These are phyloP conservation scores for Populus alba DNA, from an alignment of 345 rosid species.

Conservation along the genomic window DNA sequence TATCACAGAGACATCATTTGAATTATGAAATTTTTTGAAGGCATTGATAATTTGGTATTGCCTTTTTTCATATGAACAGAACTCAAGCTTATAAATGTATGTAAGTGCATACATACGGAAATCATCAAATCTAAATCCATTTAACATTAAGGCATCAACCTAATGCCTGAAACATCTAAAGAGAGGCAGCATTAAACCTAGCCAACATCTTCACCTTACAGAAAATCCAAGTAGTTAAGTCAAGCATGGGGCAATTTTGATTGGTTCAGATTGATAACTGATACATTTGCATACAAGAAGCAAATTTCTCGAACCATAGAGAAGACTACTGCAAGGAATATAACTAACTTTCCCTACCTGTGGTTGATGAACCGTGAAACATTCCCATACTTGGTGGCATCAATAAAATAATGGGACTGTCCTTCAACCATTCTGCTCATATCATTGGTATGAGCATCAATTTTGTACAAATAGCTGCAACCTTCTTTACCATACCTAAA, in stretches of 20 bases:
- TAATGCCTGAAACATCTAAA: neutral
- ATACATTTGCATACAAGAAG: neutral
- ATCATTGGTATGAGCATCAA: conserved; percentile 71
- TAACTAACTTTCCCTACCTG: conserved; percentile 44
- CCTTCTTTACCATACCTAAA: conserved; percentile 61
- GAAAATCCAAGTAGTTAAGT: neutral
- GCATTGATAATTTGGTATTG: neutral
- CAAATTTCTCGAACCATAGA: neutral
- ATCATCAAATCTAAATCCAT: neutral
- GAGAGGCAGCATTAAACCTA: neutral
- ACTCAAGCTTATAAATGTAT: neutral
- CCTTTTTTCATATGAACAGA: neutral
- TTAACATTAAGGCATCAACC: neutral
- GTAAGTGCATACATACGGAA: too few relatives aligned
- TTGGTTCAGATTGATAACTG: neutral
- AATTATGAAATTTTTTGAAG: neutral
- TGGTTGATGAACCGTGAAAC: conserved; percentile 92
- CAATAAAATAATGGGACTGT: conserved; percentile 57
- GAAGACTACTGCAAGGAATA: neutral
- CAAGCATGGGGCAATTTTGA: neutral
- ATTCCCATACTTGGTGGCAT: conserved; percentile 76
- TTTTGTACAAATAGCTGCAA: conserved; percentile 56
- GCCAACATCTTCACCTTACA: neutral
- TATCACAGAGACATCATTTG: neutral
- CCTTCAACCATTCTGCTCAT: conserved; percentile 81